phyloP scores from a whole-genome alignment of 192 early-diverging fungal species.

The Jimgerdemannia lactiflua region DNA sequence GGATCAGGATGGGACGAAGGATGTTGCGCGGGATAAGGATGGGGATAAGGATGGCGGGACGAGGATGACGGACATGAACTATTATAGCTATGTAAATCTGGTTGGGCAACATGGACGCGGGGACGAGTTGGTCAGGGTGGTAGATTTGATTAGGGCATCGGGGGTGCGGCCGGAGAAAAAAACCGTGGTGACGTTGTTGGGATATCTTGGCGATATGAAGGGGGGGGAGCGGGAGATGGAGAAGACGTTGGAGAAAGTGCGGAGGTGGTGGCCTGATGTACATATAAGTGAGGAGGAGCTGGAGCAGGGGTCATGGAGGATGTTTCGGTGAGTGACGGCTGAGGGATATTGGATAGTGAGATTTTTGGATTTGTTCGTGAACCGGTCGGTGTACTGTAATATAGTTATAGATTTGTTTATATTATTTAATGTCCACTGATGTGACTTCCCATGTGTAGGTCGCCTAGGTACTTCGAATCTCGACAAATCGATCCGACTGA shows the following conservation, averaged over 20 bases:
- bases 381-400: too few relatives aligned
- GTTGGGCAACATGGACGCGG: neutral
- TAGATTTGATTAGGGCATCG: neutral
- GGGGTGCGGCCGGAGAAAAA: neutral
- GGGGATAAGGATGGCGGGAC: neutral
- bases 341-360: too few relatives aligned
- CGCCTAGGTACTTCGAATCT: too few relatives aligned
- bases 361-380: too few relatives aligned
- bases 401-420: too few relatives aligned
- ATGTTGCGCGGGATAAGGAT: neutral
- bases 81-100: neutral
- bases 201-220: neutral
- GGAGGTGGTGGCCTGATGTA: neutral
- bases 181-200: neutral
- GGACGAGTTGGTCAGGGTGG: neutral
- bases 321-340: too few relatives aligned
- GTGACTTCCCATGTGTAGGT: too few relatives aligned
- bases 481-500: too few relatives aligned
- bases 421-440: too few relatives aligned
- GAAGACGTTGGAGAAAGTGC: neutral
- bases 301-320: neutral
- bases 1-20: neutral
- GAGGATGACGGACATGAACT: neutral
- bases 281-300: neutral
- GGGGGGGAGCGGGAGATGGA: neutral